Evolutionary conservation across 2,329 filamentous ascomycete species (phyloP), one percentile per base, ranked within the genome.

Genomic region (Colletotrichum sp.): DNA sequence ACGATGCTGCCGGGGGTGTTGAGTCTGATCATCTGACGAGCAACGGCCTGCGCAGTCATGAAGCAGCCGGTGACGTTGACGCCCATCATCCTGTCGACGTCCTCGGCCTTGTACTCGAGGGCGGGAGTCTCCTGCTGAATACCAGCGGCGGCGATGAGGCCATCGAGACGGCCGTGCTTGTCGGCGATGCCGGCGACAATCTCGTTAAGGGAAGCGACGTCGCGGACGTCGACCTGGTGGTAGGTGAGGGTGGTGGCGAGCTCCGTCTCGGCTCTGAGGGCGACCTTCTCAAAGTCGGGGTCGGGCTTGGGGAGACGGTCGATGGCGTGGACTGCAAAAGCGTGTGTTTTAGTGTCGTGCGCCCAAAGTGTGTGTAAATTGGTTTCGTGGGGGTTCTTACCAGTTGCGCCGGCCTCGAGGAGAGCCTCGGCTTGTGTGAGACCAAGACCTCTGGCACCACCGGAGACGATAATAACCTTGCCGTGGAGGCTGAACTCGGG

Each of bases 31-130:
- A 94, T 92, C 83, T 97, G 94, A 71, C 93, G 90, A 38, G 96
- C 96, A n/a, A 95, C 94, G 24, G 95, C 95, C 87, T 96, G 95
- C 30, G 95, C 95, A 78, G 95, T 98, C 90, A 96, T 92, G 86
- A 95, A 95, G 32, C 90, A 92, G 15, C 96, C 96, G n/a, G 93
- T 97, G 79, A 98, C 89, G 85, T 98, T 98, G 81, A 96, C 93
- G 80, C 94, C 91, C 84, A 98, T 90, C 88, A 98, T 95, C 84
- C 92, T 91, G 82, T 96, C 92, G 82, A 92, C 92, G 82, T 95
- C 94, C 81, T 93, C 89, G 26, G 94, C 92, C 28, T 91, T 90
- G 82, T 98, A 98, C 65, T 98, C 95, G 71, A 98, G 87, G 2
- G 96, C 95, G 0, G 94, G 86, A 0, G 92, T 95, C 85, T 98